Evolutionary conservation across 805 yeast genomes (phyloP), one percentile per base, ranked within the genome.

Genomic region (Myxozyma kluyveri): DNA sequence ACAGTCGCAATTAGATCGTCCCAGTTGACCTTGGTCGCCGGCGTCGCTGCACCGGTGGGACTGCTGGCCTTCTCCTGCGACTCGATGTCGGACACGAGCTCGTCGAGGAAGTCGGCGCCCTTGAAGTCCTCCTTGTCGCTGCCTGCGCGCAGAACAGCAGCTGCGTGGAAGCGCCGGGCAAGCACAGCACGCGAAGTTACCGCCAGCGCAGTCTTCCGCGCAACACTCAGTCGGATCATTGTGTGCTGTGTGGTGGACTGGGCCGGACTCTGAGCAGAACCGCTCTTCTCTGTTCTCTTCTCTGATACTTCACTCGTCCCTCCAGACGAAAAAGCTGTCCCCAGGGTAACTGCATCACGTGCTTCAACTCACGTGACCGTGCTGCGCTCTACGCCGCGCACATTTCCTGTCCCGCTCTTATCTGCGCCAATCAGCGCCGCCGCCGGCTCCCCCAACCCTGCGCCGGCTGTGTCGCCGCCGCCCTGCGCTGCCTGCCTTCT

Each of bases 361-460:
- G 39, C 19, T 5, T 10, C n/a, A 14, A 9, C 33, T 9, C 33
- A 14, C 14, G 33, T 29, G 14, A 9, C 33, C 14, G 14, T 14
- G 32, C 32, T 22, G 31, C 9, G 12, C 7, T 22, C n/a, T 14
- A 10, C 26, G 4, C 31, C 39, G 38, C 49, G 38, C 45, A 40
- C 2, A 39, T 19, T 1, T 47, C 17, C 45, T 18, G 32, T 33
- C 22, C 27, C 38, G 38, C 33, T 32, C 47, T 41, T 48, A 48
- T 48, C 51, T 17, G 33, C 44, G 19, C n/a, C n/a, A n/a, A n/a
- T n/a, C n/a, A n/a, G n/a, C n/a, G n/a, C n/a, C n/a, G 5, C 5
- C 10, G 33, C 21, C 14, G 42, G 39, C 39, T 17, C 35, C 47
- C 40, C 52, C 47, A 49, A 49, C 38, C 47, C 41, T 45, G 27